These are phyloP conservation scores for Cornus florida DNA, from an alignment of 148 eudicot genomes.

Conservation along the genomic window DNA sequence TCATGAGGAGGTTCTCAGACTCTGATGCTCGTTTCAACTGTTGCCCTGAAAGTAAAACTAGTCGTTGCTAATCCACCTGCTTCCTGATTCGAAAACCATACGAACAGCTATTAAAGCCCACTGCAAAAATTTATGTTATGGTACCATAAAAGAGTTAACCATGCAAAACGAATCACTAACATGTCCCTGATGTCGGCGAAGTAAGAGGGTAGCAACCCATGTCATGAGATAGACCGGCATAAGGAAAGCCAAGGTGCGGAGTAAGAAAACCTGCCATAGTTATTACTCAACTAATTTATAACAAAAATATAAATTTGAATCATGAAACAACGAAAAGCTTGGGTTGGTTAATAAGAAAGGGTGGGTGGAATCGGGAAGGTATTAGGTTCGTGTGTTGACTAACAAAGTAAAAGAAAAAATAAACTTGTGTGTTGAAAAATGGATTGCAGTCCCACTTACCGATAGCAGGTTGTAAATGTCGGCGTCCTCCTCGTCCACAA, in stretches of 20 bases:
- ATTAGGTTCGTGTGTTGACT: no score
- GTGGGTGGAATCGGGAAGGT: no score
- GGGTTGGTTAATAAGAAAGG: no score
- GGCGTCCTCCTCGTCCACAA: neutral
- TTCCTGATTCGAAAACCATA: neutral
- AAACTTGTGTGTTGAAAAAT: neutral
- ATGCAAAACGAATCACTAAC: neutral
- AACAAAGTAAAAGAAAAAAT: no score
- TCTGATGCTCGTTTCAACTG: no score
- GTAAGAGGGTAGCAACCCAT: neutral
- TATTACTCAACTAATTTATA: no score
- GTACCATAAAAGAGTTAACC: neutral
- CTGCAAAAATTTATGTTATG: neutral
- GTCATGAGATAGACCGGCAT: neutral
- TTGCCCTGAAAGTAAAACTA: neutral
- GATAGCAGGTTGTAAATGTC: neutral
- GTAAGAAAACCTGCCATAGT: neutral
- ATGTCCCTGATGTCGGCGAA: neutral
- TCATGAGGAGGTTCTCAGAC: no score
- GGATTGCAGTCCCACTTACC: constrained; percentile 3
- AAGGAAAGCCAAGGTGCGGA: neutral
- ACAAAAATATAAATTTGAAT: neutral
- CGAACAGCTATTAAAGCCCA: neutral
- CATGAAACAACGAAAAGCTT: neutral
- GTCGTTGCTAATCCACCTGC: neutral